These are phyloP conservation scores for Irpex rosettiformis DNA, from an alignment of 1,284 basidiomycete genomes.

Conservation along the genomic window DNA sequence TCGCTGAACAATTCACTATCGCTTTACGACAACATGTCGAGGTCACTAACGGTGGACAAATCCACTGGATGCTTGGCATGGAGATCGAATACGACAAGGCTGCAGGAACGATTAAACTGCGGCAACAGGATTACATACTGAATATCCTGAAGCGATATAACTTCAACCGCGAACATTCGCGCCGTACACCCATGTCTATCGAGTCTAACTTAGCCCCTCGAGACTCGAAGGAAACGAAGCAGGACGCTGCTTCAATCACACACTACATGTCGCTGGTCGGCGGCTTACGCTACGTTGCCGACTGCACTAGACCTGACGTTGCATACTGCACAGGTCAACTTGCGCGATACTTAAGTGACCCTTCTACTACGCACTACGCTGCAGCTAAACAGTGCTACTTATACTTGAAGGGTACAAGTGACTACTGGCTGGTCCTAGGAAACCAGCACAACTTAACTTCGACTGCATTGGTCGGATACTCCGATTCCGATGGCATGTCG, in stretches of 20 bases:
- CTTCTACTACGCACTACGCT: conserved; percentile 18
- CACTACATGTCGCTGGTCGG: conserved; percentile 11
- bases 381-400: conserved; percentile 25
- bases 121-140: conserved; percentile 27
- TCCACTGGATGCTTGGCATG: conserved; percentile 22
- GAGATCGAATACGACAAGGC: conserved; percentile 26
- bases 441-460: neutral
- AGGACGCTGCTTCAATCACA: neutral
- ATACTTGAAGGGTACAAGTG: conserved; percentile 22
- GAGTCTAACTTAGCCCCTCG: conserved; percentile 10
- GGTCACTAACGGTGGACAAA: conserved; percentile 20
- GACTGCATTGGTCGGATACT: neutral
- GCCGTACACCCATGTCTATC: conserved; percentile 18
- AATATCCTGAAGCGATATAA: conserved; percentile 25
- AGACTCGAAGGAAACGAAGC: conserved; percentile 7
- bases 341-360: conserved; percentile 7
- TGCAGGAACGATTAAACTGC: conserved; percentile 26
- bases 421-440: neutral
- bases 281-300: conserved; percentile 12
- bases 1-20: conserved; percentile 18
- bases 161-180: conserved; percentile 11
- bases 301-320: conserved; percentile 15
- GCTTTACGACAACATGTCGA: conserved; percentile 16
- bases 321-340: conserved; percentile 7
- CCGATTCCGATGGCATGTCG: neutral